Evolutionary conservation across 345 rosid genomes (phyloP), one percentile per base, ranked within the genome.

Genomic region (Schrenkiella parvula): DNA sequence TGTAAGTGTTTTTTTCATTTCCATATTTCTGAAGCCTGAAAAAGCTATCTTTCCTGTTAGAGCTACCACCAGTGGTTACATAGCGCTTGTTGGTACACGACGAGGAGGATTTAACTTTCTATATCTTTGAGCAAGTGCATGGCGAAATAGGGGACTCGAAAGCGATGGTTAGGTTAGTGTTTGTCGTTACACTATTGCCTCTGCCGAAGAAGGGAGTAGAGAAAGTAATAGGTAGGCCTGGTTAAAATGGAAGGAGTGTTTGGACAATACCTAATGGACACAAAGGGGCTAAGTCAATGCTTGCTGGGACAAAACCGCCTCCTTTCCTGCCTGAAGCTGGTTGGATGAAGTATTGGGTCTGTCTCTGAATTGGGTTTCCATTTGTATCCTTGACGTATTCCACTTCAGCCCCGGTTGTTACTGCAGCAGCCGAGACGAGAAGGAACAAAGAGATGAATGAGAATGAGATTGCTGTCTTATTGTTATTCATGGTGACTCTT

Each of bases 381-480:
- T 41, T 64, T 42, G 57, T 31, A 58, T 64, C 71, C 38, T 55
- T 53, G 18, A 73, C 51, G 22, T 26, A 31, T 46, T 56, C 66
- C 9, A 9, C 35, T 31, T 8, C 22, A 1, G 3, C 4, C 8
- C 6, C 11, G 2, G 42, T 7, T 46, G 56, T 19, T 38, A 67
- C 29, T 38, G 55, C 43, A 57, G n/a, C 5, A 34, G 51, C 26
- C 15, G 37, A 51, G 1, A 72, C 5, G 66, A 56, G 60, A 57
- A 57, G 37, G 67, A 57, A 65, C 58, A 66, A 35, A 26, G 44
- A 58, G 19, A 72, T 72, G 63, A 58, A 74, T 38, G 73, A 66
- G 35, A 58, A n/a, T 38, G 67, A 56, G 31, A 73, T 54, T 15
- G 12, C 8, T 55, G 5, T 37, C 34, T 64, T 66, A 14, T 35